These are phyloP conservation scores for Angomonas ambiguus DNA, from an alignment of 208 protist species.

Conservation along the genomic window DNA sequence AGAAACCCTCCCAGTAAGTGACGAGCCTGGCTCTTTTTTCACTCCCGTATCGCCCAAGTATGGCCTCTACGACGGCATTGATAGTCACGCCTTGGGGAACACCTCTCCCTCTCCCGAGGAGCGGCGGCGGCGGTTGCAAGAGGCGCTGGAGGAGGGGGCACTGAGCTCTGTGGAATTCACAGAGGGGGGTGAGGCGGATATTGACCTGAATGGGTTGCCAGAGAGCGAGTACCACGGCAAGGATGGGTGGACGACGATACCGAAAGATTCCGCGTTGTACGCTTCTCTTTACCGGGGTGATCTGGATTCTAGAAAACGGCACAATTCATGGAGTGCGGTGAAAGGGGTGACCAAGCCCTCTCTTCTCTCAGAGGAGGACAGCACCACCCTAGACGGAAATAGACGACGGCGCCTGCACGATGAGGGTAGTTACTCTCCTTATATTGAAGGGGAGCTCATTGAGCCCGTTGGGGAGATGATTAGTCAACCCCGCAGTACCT, in stretches of 20 bases:
- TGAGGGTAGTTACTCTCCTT: constrained; percentile 40
- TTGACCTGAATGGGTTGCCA: constrained; percentile 65
- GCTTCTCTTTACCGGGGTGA: constrained; percentile 46
- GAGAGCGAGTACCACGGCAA: constrained; percentile 70
- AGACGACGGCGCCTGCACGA: constrained; percentile 45
- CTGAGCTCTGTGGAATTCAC: constrained; percentile 73
- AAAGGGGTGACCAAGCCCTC: not conserved
- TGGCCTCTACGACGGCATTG: constrained; percentile 68
- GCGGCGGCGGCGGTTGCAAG: constrained; percentile 41
- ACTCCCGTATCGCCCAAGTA: constrained; percentile 58
- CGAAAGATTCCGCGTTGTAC: constrained; percentile 74
- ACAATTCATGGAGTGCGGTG: constrained; percentile 60
- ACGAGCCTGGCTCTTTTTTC: constrained; percentile 46
- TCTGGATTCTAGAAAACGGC: constrained; percentile 69
- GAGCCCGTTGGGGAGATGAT: constrained; percentile 57
- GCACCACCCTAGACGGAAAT: constrained; percentile 37
- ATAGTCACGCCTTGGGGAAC: constrained; percentile 44
- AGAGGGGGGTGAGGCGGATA: constrained; percentile 69
- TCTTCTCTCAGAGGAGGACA: not conserved
- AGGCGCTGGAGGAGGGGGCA: constrained; percentile 51
- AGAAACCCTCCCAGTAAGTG: constrained; percentile 11
- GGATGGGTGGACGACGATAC: constrained; percentile 68
- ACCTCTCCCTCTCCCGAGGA: constrained; percentile 31
- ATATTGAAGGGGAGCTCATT: constrained; percentile 60
- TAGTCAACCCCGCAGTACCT: constrained; percentile 72